phyloP scores from a whole-genome alignment of 2,329 filamentous ascomycete genomes.

The Aspergillus sp. region DNA sequence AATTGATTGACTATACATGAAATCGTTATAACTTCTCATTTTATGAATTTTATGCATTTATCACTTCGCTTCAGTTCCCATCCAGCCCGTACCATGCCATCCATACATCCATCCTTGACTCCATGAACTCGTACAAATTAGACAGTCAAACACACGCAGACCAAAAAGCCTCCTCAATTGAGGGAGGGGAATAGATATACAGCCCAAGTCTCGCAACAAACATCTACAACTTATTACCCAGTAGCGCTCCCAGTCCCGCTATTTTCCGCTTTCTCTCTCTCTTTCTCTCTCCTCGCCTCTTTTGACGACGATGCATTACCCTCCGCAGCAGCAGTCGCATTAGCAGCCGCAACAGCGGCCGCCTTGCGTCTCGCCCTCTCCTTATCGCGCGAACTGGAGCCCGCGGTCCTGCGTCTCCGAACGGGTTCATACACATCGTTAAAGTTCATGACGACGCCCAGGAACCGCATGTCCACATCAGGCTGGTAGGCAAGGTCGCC shows the following conservation, averaged over 20 bases:
- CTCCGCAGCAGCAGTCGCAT: conserved; percentile 20
- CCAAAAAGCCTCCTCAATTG: background rate
- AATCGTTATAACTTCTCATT: background rate
- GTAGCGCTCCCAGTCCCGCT: conserved; percentile 8
- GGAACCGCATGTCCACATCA: conserved; percentile 91
- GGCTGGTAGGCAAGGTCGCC: conserved; percentile 91
- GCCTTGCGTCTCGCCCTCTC: conserved; percentile 30
- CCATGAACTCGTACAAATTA: background rate
- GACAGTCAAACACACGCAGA: background rate
- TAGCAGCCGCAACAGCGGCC: conserved; percentile 20
- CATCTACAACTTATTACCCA: background rate
- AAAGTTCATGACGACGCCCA: conserved; percentile 98
- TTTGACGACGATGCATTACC: conserved; percentile 7
- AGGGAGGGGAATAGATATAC: background rate
- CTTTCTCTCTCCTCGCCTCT: conserved; percentile 30
- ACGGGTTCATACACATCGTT: conserved; percentile 91
- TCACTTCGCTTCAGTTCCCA: background rate
- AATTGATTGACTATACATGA: background rate
- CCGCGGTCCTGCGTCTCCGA: conserved; percentile 54
- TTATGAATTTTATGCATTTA: background rate
- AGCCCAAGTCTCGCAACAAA: background rate
- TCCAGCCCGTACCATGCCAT: background rate
- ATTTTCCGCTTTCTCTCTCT: conserved; percentile 6
- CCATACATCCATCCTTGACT: background rate
- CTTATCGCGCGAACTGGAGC: conserved; percentile 34